Evolutionary conservation across 805 yeast genomes (phyloP), one percentile per base, ranked within the genome.

Genomic region (Hanseniaspora clermontiae): DNA sequence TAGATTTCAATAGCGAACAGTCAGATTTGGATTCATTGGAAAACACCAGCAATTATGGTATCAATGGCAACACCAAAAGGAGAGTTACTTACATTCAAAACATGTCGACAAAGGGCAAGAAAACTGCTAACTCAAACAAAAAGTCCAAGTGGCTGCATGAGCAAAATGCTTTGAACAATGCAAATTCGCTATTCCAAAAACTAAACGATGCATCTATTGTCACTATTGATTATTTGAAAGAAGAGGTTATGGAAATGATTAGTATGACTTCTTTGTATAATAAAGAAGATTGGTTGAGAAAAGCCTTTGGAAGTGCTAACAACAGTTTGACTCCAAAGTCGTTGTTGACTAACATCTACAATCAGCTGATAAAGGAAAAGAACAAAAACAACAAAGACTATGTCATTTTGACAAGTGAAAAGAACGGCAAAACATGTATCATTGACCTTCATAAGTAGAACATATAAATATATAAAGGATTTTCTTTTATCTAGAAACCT

Each of bases 211-310:
- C 93, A 0, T 91, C 97, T 0, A 78, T 91, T 0, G 74, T 89
- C 49, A 78, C 84, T 0, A 79, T 91, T 37, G 97, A 91, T 65
- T 81, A 79, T 3, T 69, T 81, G 12, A 76, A 83, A 59, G 95
- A 87, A 62, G 97, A 89, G 59, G 85, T 87, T 1, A 67, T 93
- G 59, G 91, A 89, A 51, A 85, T 89, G 77, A 85, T 91, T 42
- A 76, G 85, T 14, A 77, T 83, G 2, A 84, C 90, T 0, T 83
- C 95, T 0, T 68, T 87, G n/a, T 74, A 75, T 32, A 88, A 80
- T 60, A 82, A 80, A 51, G 95, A 87, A 59, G 91, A 87, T 74
- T 77, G 79, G 78, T 72, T 83, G 53, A 77, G 95, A 62, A 84
- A 86, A 61, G 88, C 91, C 5, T 66, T 68, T 52, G 86, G 90